Evolutionary conservation across 1,139 yeast species (phyloP), one percentile per base, ranked within the genome.

Genomic region (Saccharomyces hybrid): DNA sequence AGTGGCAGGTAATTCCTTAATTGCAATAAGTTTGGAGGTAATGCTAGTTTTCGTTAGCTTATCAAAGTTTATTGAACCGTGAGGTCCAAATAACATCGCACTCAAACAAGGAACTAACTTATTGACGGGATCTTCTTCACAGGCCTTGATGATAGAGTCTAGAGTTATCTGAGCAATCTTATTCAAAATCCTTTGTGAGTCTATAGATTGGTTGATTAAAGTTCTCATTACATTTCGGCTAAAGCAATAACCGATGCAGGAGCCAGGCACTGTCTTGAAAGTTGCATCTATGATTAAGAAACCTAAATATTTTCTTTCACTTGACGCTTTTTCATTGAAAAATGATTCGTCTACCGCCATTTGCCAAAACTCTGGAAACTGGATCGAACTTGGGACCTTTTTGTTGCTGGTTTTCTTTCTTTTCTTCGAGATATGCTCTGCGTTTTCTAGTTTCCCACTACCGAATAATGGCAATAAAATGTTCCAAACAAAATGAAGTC

Each of bases 221-320:
- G 88, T 80, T 64, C 96, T 78, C 73, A 87, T 70, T 38, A 91
- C 75, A 68, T 91, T 89, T 26, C 82, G 82, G 2, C 90, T 80
- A 65, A 91, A 80, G 1, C 89, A 64, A 31, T 63, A 54, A 1
- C 71, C 61, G 0, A 84, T 67, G 1, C 14, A 28, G 2, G 49
- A 25, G 25, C 70, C 61, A 0, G 77, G 67, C 2, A 74, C 58
- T 1, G 71, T 58, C 9, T 70, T 52, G 54, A 85, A 68, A 50
- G 82, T 77, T 51, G 78, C 74, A 42, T 71, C 75, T 60, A 91
- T 82, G 5, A 91, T 78, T 62, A 87, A 87, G 63, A 91, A 82
- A 0, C 98, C 99, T 81, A 89, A 81, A 69, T 79, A 88, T 67
- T 91, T 93, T 58, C 97, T 78, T 69, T 91, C 98, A 48, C 84